These are phyloP conservation scores for Filobasidium uniguttulatum DNA, from an alignment of 1,284 basidiomycete species.

Conservation along the genomic window DNA sequence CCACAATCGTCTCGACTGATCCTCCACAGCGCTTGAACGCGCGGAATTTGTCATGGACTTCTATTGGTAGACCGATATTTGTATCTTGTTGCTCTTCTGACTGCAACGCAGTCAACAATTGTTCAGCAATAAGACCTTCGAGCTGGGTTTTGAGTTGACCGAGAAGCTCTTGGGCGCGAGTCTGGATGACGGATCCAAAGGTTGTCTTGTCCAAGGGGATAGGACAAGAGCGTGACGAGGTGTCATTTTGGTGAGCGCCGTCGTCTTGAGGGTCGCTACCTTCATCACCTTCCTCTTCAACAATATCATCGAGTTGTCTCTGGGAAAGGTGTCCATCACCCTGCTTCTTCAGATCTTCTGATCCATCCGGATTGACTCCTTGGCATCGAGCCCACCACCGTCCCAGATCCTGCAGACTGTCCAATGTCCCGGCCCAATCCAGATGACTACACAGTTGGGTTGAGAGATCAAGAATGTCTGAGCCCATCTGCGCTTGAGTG, in stretches of 20 bases:
- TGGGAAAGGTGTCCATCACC: neutral
- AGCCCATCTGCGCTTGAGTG: slow-evolving; percentile 52
- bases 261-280: slow-evolving; percentile 44
- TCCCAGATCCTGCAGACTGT: slow-evolving; percentile 59
- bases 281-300: neutral
- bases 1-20: slow-evolving; percentile 43
- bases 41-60: too few species aligned
- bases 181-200: too few species aligned
- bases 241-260: slow-evolving; percentile 57
- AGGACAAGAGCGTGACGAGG: slow-evolving; percentile 53
- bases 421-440: slow-evolving; percentile 71
- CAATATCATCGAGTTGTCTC: neutral
- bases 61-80: too few species aligned
- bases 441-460: slow-evolving; percentile 59
- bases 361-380: slow-evolving; percentile 23
- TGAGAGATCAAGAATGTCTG: slow-evolving; percentile 59
- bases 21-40: neutral
- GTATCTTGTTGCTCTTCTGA: too few species aligned
- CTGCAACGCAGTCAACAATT: too few species aligned
- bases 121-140: too few species aligned
- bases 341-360: neutral
- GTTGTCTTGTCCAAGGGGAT: slow-evolving; percentile 49
- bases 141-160: too few species aligned
- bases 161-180: too few species aligned
- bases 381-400: slow-evolving; percentile 58